Evolutionary conservation across 805 yeast genomes (phyloP), one percentile per base, ranked within the genome.

Genomic region (Pichia nakasei): DNA sequence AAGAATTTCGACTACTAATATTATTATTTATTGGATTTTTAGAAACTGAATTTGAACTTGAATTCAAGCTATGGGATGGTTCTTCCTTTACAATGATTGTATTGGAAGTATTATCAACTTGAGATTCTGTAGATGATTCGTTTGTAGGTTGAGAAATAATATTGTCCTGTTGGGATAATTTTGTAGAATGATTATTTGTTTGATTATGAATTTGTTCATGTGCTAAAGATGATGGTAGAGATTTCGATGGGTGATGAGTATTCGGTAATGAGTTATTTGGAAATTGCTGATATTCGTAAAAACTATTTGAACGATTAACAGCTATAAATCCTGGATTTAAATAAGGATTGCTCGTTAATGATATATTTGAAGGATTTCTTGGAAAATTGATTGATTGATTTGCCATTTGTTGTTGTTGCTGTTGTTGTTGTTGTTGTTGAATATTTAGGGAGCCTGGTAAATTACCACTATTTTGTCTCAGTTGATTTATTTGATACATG

Each of bases 311-410:
- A 15, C 24, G 24, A 9, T 32, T 22, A 9, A 26, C 32, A 13
- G 9, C 17, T 13, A 6, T 15, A 29, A 2, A 29, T 13, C 32
- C 32, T 29, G 32, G 22, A 48, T 44, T 45, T 27, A 39, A 49
- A 38, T 47, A 49, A n/a, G 52, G 50, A 42, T 49, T 49, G 12
- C 49, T 45, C 13, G 50, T 45, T 21, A 49, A 31, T 32, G 56
- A 38, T n/a, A 53, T 21, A 29, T 51, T 38, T 18, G 58, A 46
- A 12, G 47, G 41, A 42, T 49, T 46, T 48, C 60, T 26, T 38
- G 47, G 32, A 43, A 46, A 18, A 19, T 44, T 38, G 34, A 47
- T 29, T 13, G 12, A 13, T 29, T 29, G 32, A 29, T 29, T 29
- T 15, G 18, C 7, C 7, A 24, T 24, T 24, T 41, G 36, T 19